Conservation (phyloP, 148 eudicot genomes). For the Vaccinium vitisidaea region DNA sequence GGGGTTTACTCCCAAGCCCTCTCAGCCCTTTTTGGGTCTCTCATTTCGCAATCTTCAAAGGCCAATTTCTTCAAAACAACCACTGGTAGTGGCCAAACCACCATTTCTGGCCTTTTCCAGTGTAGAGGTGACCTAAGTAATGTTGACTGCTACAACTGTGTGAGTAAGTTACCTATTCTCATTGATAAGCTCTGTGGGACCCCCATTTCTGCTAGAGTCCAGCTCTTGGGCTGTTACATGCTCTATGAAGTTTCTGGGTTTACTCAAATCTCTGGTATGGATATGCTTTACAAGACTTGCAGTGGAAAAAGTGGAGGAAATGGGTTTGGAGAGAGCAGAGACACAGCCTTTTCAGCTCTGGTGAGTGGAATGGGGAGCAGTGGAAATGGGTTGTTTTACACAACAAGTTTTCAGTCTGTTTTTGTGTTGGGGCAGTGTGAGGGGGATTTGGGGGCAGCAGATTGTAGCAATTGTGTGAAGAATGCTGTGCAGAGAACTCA, state of each 20-base stretch:
- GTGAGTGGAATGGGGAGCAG: slow-evolving; percentile 53
- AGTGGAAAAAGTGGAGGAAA: slow-evolving; percentile 49
- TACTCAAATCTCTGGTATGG: slow-evolving; percentile 75
- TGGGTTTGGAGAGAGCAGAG: slow-evolving; percentile 73
- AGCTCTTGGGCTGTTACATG: slow-evolving; percentile 81
- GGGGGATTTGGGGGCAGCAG: slow-evolving; percentile 71
- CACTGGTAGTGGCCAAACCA: slow-evolving; percentile 54
- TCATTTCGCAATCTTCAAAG: slow-evolving; percentile 68
- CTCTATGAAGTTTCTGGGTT: slow-evolving; percentile 74
- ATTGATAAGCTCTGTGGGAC: slow-evolving; percentile 75
- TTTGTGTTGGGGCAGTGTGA: slow-evolving; percentile 87
- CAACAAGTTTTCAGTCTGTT: slow-evolving; percentile 57
- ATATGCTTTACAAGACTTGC: slow-evolving; percentile 66
- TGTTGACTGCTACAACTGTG: slow-evolving; percentile 71
- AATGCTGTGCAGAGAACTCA: slow-evolving; percentile 78
- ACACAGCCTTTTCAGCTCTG: slow-evolving; percentile 59
- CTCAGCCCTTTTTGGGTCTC: slow-evolving; percentile 50
- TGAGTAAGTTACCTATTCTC: slow-evolving; percentile 57
- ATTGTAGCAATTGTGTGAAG: slow-evolving; percentile 75
- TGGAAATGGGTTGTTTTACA: slow-evolving; percentile 57
- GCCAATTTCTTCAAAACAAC: slow-evolving; percentile 68
- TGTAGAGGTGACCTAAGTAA: slow-evolving; percentile 81
- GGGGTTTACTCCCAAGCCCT: slow-evolving; percentile 70
- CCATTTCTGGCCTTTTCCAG: slow-evolving; percentile 73
- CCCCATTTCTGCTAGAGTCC: slow-evolving; percentile 66